Base-by-base conservation (phyloP, 2,329 filamentous ascomycete genomes). In the Talaromyces pinophilus region DNA sequence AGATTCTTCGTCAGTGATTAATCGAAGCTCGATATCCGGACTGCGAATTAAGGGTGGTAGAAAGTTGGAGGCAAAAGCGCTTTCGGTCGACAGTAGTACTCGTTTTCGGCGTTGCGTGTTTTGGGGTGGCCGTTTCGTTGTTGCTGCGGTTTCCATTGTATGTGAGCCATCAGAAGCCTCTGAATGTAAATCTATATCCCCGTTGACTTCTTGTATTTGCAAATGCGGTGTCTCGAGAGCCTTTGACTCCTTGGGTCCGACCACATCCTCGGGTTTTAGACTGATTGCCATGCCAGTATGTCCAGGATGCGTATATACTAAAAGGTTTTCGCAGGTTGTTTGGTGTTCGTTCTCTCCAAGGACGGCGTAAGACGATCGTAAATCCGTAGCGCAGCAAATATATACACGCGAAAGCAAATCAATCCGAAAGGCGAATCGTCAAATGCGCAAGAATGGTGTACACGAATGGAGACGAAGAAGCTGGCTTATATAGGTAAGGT, bases 1-100 rank as follows among this genome's bases (percentile, higher is more conserved):
- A 22, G 74, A 72, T 65, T 80, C 78, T 64, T 80, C 78, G 63
- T 80, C 77, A 10, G 78, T 79, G 30, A 81, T 81, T 69, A 81
- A 70, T 10, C 79, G 77, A 28, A 81, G 71, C 63, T 81, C 79
- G 65, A 81, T 72, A 40, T 76, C 72, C 19, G 78, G 73, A 38
- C 79, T 78, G 59, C 75, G 73, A 28, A 79, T 72, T 22, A 80
- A 71, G 5, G 73, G 77, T 0, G 78, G 76, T 42, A 80, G 73
- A 10, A 80, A 71, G 38, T 74, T 74, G 38, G 78, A 76, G 63
- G 77, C 76, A 64, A 80, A 80, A 6, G 76, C 74, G 35, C 77
- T 78, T 60, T 78, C 78, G 0, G 79, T 80, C 19, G 77, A 78
- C 15, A 79, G 67, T 5, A 79, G 71, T 28, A 79, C 68, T 22